Evolutionary conservation across 192 early-diverging fungal genomes (phyloP), one percentile per base, ranked within the genome.

Genomic region (Linnemannia exigua): DNA sequence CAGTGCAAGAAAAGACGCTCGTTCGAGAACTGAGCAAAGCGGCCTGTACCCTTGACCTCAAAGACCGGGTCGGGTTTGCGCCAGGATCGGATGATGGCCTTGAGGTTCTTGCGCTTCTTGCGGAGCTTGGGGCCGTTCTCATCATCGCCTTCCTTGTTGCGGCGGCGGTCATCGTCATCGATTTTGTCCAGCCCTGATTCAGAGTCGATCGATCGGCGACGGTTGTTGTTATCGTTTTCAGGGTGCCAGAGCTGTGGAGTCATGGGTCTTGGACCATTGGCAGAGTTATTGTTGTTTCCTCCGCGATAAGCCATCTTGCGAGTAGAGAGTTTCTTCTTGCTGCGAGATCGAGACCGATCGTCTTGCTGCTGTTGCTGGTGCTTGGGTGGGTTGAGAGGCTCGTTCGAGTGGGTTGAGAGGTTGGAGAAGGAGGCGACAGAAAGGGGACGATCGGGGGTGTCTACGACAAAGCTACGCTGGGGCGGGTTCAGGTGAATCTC

Each of bases 1-100:
- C 84, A 86, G 46, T 86, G 84, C 78, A 86, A 33, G 37, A 73
- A 86, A 38, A 86, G 63, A 77, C 84, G 84, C 50, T 86, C 84
- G 63, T 86, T 86, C 78, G 84, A 86, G 74, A 86, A 86, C 41
- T 76, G 84, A 1, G 84, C 84, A 25, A 76, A 3, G 11, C 78
- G 78, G 37, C 84, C 84, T 0, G 78, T 80, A 6, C 74, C 68
- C 3, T 48, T 15, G 36, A 80, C 58, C 50, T 76, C 72, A 58
- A 72, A 79, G 2, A 51, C 63, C 14, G 58, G 58, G 9, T 63
- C 58, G n/a, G 58, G 58, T 25, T 63, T 63, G 28, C 58, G 44
- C 20, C 19, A 22, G 54, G 52, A 63, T 15, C 58, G 58, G 58
- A 63, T 63, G 3, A n/a, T n/a, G 3, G 58, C 19, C 75, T 51